Evolutionary conservation across 768 basidiomycete species (phyloP).

Genomic region (Fistulinella prunicolor): DNA sequence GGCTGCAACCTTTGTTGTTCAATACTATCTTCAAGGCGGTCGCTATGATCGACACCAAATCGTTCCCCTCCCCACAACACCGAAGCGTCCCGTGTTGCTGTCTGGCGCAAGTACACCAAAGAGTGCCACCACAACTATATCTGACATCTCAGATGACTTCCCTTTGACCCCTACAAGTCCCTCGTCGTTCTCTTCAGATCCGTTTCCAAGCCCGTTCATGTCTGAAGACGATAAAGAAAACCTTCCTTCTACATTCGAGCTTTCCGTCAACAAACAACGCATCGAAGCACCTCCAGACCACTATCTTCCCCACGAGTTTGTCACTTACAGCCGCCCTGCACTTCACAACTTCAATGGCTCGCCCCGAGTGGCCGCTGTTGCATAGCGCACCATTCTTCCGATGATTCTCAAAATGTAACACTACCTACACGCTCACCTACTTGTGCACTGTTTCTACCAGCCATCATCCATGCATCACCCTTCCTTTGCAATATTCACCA

Average conservation of each 20-base stretch:
- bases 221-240: slow-evolving; percentile 83
- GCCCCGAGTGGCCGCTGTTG: slow-evolving; percentile 51
- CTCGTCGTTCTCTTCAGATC: slow-evolving; percentile 38
- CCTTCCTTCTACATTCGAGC: slow-evolving; percentile 65
- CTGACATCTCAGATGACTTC: slow-evolving; percentile 81
- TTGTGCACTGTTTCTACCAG: slow-evolving; percentile 62
- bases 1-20: slow-evolving; percentile 89
- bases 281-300: slow-evolving; percentile 70
- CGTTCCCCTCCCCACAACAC: slow-evolving; percentile 61
- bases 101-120: slow-evolving; percentile 69
- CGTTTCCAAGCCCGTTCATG: slow-evolving; percentile 57
- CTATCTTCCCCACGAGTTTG: slow-evolving; percentile 78
- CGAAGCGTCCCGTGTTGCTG: slow-evolving; percentile 35
- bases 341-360: slow-evolving; percentile 75
- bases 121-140: slow-evolving; percentile 69
- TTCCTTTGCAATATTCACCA: slow-evolving; percentile 59
- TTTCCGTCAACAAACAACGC: slow-evolving; percentile 67
- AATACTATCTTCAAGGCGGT: slow-evolving; percentile 89
- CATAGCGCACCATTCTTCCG: slow-evolving; percentile 49
- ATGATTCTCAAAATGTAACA: slow-evolving; percentile 73
- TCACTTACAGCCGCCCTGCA: slow-evolving; percentile 72
- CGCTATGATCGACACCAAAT: slow-evolving; percentile 55
- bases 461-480: slow-evolving; percentile 64
- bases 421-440: slow-evolving; percentile 59
- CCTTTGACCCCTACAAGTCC: slow-evolving; percentile 80